Base-by-base conservation (phyloP, 257 asterid genomes). In the Voacanga thouarsii region DNA sequence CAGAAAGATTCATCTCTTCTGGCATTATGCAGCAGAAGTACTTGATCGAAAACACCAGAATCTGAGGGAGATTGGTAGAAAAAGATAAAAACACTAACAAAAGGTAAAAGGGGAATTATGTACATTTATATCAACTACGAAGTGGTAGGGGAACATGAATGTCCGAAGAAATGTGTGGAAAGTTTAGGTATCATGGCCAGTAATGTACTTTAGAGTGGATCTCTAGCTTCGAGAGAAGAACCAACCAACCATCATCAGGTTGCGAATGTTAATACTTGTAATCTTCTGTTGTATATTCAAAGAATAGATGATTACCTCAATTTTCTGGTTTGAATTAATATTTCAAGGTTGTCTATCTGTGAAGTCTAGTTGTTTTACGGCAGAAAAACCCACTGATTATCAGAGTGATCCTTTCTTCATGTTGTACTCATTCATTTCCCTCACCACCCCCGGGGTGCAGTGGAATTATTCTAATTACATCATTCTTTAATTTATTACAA, bases 1-100 rank as follows among this genome's bases (percentile, higher is more conserved):
- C 97, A 5, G 95, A 91, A 43, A 91, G 78, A 74, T 85, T 90
- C 98, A 93, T 92, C 63, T 84, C 85, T 39, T 89, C 87, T 0
- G 90, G 80, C 88, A 87, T 86, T 68, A 28, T 1, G 49, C 33
- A n/a, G 26, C 12, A 21, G 55, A 0, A 41, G 55, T 69, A 18
- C 49, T 60, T 23, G 67, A 60, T 60, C 37, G 26, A 37, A 24
- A 19, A 23, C 30, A 53, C 9, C 12, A 43, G 64, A 21, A 39
- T 39, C 18, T 18, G 53, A 68, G 26, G 21, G 66, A 55, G 69
- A 63, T 33, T 66, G 49, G 72, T 53, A 74, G 19, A 72, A 28
- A 59, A 78, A 71, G 64, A 70, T 63, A 37, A 73, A n/a, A 57
- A 55, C n/a, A 70, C 77, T 55, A 72, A 41, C 7, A 84, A 87